A percentile compares a stretch with the other conserved stretches of the same genome.
Evolutionary conservation across 176 grass and related monocot genomes (phyloP).

Genomic region (Chrysopogon serrulatus): DNA sequence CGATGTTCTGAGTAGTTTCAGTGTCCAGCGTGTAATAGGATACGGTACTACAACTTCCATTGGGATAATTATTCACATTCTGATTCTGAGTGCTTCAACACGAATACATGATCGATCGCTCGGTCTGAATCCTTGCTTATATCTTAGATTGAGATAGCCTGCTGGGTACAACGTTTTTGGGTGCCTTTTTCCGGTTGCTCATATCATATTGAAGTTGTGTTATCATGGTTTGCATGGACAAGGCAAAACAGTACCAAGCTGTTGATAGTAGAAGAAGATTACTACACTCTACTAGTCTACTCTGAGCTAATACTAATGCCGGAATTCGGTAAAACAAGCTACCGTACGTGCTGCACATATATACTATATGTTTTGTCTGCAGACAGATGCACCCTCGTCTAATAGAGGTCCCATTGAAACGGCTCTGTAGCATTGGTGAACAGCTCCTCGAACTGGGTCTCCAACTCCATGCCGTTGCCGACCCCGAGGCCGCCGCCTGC

Average conservation of each 20-base stretch:
- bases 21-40: background rate
- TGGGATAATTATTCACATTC: background rate
- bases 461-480: conserved; percentile 35
- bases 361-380: background rate
- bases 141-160: background rate
- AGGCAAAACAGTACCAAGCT: background rate
- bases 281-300: background rate
- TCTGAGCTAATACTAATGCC: background rate
- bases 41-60: background rate
- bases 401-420: conserved; percentile 19
- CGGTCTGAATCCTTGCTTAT: background rate
- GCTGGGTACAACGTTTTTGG: background rate
- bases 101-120: no score
- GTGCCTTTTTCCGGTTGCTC: background rate
- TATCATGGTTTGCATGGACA: background rate
- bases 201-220: background rate
- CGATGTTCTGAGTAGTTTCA: background rate
- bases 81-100: background rate
- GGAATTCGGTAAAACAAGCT: background rate
- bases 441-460: background rate
- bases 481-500: background rate
- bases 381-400: background rate
- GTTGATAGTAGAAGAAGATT: background rate
- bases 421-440: conserved; percentile 16
- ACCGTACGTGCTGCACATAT: background rate